phyloP scores from a whole-genome alignment of 1,284 basidiomycete species.

The Veloboletus limbatus region DNA sequence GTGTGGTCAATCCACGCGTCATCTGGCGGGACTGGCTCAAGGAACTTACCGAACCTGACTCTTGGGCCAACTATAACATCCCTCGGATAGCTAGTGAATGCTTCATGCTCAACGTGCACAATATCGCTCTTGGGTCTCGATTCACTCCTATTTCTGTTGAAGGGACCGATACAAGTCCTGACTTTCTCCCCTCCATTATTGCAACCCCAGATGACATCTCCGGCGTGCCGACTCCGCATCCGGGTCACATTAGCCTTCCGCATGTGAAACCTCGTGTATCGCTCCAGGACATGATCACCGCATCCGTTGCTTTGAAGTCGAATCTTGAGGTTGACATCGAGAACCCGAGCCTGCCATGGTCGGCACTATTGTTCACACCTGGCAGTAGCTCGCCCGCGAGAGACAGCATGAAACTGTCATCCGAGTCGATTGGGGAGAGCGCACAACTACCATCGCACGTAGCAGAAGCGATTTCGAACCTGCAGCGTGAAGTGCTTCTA shows the following conservation, averaged over 20 bases:
- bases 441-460: constrained; percentile 44
- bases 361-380: constrained; percentile 40
- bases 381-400: constrained; percentile 20
- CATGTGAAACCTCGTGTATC: constrained; percentile 47
- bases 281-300: constrained; percentile 67
- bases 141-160: constrained; percentile 25
- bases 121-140: constrained; percentile 45
- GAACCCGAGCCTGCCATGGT: constrained; percentile 45
- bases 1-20: constrained; percentile 72
- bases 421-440: constrained; percentile 13
- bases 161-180: constrained; percentile 3
- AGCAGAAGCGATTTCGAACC: constrained; percentile 57
- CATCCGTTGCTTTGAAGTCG: constrained; percentile 67
- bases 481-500: constrained; percentile 73
- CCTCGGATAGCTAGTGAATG: constrained; percentile 71
- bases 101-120: constrained; percentile 64
- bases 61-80: constrained; percentile 67
- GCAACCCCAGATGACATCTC: constrained; percentile 20
- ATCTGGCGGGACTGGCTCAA: constrained; percentile 60
- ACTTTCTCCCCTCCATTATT: constrained; percentile 5
- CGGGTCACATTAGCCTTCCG: constrained; percentile 21
- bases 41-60: constrained; percentile 62
- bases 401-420: constrained; percentile 11
- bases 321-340: constrained; percentile 59
- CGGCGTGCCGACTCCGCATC: constrained; percentile 27